Percentiles rank a stretch among this genome's conserved stretches.
These are phyloP conservation scores for Populus tremula DNA, from an alignment of 345 rosid genomes.

Conservation along the genomic window DNA sequence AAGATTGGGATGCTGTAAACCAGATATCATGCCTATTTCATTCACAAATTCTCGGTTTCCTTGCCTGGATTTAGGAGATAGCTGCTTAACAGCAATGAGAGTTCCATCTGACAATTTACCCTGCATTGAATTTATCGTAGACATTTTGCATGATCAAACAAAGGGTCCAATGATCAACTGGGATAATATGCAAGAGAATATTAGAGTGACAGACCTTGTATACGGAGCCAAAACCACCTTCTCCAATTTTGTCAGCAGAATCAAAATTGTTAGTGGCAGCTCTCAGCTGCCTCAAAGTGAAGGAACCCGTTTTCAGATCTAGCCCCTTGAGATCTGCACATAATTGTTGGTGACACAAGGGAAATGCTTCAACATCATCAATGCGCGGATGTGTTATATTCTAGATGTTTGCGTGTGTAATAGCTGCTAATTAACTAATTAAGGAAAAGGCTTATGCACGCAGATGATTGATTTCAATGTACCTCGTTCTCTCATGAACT, in stretches of 20 bases:
- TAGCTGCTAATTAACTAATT: neutral
- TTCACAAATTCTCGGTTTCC: constrained; percentile 71
- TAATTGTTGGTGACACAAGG: neutral
- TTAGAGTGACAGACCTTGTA: constrained; percentile 37
- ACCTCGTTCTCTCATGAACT: constrained; percentile 10
- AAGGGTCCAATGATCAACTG: neutral
- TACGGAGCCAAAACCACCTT: constrained; percentile 64
- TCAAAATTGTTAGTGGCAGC: constrained; percentile 50
- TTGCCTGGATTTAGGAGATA: constrained; percentile 65
- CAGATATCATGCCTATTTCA: constrained; percentile 66
- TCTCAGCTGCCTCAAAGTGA: constrained; percentile 49
- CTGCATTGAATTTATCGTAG: constrained; percentile 25
- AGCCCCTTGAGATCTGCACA: constrained; percentile 14
- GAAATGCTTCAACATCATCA: neutral
- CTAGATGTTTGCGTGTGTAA: neutral
- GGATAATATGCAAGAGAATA: neutral
- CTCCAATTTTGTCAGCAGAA: constrained; percentile 51
- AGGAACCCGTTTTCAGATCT: constrained; percentile 24
- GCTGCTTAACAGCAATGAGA: constrained; percentile 65
- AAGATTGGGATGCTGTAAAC: constrained; percentile 69
- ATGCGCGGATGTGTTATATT: neutral
- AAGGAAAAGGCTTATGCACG: no score
- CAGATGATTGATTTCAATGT: neutral
- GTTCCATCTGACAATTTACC: constrained; percentile 60
- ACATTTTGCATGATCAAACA: neutral